Conservation (phyloP, 2,329 filamentous ascomycete species). For the Cladosporium sp. region DNA sequence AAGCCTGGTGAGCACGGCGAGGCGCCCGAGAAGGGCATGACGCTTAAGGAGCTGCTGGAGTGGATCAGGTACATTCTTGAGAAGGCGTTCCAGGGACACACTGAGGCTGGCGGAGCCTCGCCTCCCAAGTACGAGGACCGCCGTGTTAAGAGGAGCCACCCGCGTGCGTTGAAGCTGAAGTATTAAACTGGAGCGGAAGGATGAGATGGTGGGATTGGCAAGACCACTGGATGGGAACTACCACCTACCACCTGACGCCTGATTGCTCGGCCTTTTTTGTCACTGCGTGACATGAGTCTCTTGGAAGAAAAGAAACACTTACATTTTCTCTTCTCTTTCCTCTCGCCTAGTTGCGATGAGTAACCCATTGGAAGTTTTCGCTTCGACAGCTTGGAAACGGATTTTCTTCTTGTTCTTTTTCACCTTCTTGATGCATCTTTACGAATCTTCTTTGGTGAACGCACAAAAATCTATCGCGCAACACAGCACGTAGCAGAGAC, state of each 20-base stretch:
- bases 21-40: conserved; percentile 24
- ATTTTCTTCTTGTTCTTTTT: background rate
- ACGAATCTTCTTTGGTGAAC: background rate
- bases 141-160: conserved; percentile 13
- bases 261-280: background rate
- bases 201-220: too few species aligned
- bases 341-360: background rate
- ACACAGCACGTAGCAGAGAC: background rate
- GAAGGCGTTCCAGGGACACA: conserved; percentile 17
- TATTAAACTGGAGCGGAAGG: background rate
- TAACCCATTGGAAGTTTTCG: background rate
- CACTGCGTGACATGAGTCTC: background rate
- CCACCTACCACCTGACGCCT: background rate
- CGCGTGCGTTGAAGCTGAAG: conserved; percentile 11
- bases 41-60: conserved; percentile 27
- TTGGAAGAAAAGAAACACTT: background rate
- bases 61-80: conserved; percentile 29
- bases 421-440: background rate
- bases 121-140: background rate
- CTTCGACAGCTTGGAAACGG: background rate
- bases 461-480: background rate
- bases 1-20: conserved; percentile 1
- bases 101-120: background rate
- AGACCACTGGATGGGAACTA: background rate
- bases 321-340: background rate